Evolutionary conservation across 2,329 filamentous ascomycete genomes (phyloP).

Genomic region (Spiromastix sp.): DNA sequence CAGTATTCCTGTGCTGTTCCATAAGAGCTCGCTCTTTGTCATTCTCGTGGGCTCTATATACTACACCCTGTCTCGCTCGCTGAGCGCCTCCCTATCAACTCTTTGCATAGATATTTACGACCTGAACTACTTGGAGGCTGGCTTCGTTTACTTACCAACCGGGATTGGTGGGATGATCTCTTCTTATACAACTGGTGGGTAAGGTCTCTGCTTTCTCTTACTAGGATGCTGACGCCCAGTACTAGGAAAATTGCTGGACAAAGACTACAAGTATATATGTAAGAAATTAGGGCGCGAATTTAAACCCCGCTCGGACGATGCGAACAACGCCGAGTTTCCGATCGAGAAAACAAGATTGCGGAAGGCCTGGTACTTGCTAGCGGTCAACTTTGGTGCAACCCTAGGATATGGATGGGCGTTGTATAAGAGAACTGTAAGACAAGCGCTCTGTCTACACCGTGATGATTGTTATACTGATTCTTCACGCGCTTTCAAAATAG

Average conservation of each 20-base stretch:
- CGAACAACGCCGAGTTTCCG: constrained; percentile 3
- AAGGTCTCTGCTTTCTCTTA: neutral
- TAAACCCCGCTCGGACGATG: neutral
- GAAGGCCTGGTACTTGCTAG: constrained; percentile 4
- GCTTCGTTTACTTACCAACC: constrained; percentile 13
- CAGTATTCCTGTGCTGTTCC: constrained; percentile 7
- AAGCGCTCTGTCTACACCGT: neutral
- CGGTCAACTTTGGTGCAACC: constrained; percentile 1
- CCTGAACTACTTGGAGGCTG: constrained; percentile 10
- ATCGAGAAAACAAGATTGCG: constrained; percentile 3
- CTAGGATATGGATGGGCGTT: constrained; percentile 11
- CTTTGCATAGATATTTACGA: constrained; percentile 13
- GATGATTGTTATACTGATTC: neutral
- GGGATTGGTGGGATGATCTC: constrained; percentile 11
- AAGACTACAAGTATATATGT: constrained; percentile 3
- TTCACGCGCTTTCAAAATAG: too few species aligned
- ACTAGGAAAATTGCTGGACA: constrained; percentile 5
- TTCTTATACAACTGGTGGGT: constrained; percentile 4
- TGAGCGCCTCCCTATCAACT: constrained; percentile 13
- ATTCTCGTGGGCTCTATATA: constrained; percentile 10
- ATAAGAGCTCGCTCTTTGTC: constrained; percentile 8
- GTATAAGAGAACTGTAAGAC: constrained; percentile 5
- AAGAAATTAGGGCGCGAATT: constrained; percentile 3
- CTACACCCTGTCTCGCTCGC: constrained; percentile 11
- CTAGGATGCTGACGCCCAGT: too few species aligned